phyloP scores from a whole-genome alignment of 2,329 filamentous ascomycete species.

The Cladosporium halotolerans region DNA sequence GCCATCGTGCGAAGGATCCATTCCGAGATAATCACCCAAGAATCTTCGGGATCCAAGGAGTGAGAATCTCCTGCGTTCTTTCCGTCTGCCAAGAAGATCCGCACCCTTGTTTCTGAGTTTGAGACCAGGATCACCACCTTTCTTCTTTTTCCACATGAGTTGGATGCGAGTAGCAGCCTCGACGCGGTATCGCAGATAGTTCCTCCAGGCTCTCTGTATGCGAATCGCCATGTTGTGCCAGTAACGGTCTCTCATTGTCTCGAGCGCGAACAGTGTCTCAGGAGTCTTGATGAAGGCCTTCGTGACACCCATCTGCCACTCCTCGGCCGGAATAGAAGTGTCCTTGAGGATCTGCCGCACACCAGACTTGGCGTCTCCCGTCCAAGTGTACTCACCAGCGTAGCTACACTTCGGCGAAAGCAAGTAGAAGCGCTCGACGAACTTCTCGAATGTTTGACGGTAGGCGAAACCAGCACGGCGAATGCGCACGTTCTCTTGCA shows the following conservation, averaged over 20 bases:
- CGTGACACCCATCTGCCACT: constrained; percentile 93
- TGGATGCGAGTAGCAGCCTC: constrained; percentile 94
- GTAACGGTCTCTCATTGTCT: constrained; percentile 95
- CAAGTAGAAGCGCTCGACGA: constrained; percentile 94
- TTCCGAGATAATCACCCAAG: constrained; percentile 87
- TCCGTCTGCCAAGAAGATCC: constrained; percentile 70
- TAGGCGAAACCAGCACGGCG: constrained; percentile 94
- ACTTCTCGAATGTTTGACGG: constrained; percentile 95
- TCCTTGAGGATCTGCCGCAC: constrained; percentile 92
- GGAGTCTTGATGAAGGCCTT: constrained; percentile 99
- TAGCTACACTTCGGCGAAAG: constrained; percentile 92
- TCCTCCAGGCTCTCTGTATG: constrained; percentile 95
- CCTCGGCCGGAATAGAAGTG: constrained; percentile 87
- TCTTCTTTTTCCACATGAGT: constrained; percentile 86
- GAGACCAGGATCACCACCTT: constrained; percentile 77
- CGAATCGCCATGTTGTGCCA: constrained; percentile 99
- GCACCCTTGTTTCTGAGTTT: constrained; percentile 85
- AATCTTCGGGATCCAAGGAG: constrained; percentile 86
- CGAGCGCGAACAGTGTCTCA: constrained; percentile 90
- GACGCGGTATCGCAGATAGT: constrained; percentile 84
- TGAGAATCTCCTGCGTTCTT: constrained; percentile 87
- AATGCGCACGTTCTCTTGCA: constrained; percentile 99
- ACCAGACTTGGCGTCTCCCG: constrained; percentile 77
- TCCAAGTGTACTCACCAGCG: constrained; percentile 95
- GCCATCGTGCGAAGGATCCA: constrained; percentile 49